phyloP scores from a whole-genome alignment of 2,329 filamentous ascomycete genomes.

The Cadophora luteo-olivacea region DNA sequence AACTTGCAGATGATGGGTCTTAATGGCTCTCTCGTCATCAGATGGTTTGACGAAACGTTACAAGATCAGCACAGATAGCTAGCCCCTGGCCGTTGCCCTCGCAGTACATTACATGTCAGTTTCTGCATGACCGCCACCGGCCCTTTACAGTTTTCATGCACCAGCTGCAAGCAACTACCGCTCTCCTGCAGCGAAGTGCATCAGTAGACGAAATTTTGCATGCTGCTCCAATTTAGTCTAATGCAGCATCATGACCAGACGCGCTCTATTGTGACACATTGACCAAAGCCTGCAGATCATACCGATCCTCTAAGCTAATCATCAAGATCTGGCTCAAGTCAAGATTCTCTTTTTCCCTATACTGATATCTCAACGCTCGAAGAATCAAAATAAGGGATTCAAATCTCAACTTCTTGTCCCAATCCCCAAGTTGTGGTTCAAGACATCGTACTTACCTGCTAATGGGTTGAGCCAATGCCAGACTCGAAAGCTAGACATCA shows the following conservation, averaged over 20 bases:
- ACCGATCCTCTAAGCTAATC: neutral
- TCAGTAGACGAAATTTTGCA: neutral
- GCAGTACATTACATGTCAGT: neutral
- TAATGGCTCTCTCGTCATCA: neutral
- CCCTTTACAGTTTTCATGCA: neutral
- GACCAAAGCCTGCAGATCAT: neutral
- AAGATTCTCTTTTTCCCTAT: no score
- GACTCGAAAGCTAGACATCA: no score
- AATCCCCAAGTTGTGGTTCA: no score
- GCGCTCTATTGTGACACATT: neutral
- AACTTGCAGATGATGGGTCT: neutral
- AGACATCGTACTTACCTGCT: no score
- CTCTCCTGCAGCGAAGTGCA: neutral
- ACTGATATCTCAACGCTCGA: no score
- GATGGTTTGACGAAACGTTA: neutral
- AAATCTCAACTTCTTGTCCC: no score
- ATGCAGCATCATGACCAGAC: slow-evolving; percentile 1
- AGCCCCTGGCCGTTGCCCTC: neutral
- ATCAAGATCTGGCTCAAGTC: neutral
- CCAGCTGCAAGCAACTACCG: neutral
- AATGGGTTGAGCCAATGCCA: no score
- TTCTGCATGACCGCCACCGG: neutral
- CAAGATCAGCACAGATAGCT: neutral
- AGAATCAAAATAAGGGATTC: no score
- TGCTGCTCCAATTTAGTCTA: neutral